Evolutionary conservation across 1,139 yeast genomes (phyloP), one percentile per base, ranked within the genome.

Genomic region (Pichia terricola): DNA sequence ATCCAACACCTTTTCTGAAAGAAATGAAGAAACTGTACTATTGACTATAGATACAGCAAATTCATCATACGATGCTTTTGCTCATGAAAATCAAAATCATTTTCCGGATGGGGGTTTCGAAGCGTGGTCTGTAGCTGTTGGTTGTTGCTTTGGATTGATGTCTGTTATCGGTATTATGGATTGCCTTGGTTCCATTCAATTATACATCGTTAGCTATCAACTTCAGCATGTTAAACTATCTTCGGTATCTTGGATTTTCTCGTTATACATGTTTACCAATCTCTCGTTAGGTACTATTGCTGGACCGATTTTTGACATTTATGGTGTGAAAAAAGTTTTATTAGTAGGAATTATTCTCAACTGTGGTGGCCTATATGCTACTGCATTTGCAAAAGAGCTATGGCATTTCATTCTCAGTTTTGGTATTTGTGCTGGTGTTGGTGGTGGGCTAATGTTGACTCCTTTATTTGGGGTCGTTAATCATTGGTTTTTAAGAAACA

Each of bases 131-230:
- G 78, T 76, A 1, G 72, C 77, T 2, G 51, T 75, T 5, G 89
- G 89, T 0, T 72, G 82, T 1, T 77, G 76, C 49, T 58, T 79
- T 52, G 89, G 88, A 0, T 60, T 81, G 35, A 66, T 76, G 37
- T 74, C 81, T 1, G 77, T 72, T 28, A 78, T 81, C 56, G 91
- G 91, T 7, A 60, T 79, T 31, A 69, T 79, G 54, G 81, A 81
- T 54, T 69, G 83, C 0, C 62, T 79, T 42, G 86, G 87, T 43
- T 83, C 83, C 0, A 70, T 81, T 40, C 81, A 81, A 57, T 70
- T 82, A 1, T 79, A 79, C 52, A 71, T 81, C 16, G 66, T 79
- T 3, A 61, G 66, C 10, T 72, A 79, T 56, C 83, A 78, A 58
- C 62, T 79, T 42, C 61, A 66, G 2, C 52, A 66, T 41, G 67